A percentile compares a stretch with the other conserved stretches of the same genome.
phyloP scores from a whole-genome alignment of 2,329 filamentous ascomycete genomes.

The Leptographium radiaticola region DNA sequence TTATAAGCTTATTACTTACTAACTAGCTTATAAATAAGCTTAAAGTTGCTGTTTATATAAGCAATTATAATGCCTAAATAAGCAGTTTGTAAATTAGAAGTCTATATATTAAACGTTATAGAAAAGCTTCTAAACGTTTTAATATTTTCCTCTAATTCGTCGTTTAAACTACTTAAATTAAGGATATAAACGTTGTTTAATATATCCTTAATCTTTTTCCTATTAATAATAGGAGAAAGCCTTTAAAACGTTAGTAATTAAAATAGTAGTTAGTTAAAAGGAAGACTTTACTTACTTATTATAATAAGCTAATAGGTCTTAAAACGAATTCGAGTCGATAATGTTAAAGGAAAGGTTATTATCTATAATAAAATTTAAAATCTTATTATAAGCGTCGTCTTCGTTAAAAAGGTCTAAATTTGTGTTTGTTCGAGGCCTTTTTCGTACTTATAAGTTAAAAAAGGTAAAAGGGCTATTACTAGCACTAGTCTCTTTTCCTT shows the following conservation, averaged over 20 bases:
- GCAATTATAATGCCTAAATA: not conserved
- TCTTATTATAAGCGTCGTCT: not conserved
- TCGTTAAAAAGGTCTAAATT: not conserved
- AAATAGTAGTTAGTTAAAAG: not conserved
- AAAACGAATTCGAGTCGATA: not conserved
- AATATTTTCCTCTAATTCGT: too few species aligned
- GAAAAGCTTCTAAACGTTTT: too few species aligned
- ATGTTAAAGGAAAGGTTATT: not conserved
- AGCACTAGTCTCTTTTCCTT: not conserved
- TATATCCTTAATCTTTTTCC: not conserved
- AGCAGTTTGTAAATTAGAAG: not conserved
- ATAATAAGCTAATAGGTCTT: not conserved
- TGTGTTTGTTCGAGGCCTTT: not conserved
- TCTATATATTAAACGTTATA: too few species aligned
- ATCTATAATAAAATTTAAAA: not conserved
- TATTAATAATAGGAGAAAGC: not conserved
- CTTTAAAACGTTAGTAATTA: not conserved
- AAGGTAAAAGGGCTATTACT: not conserved
- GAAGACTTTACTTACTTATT: not conserved
- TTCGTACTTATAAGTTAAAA: not conserved
- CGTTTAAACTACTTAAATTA: not conserved
- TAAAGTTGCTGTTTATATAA: not conserved
- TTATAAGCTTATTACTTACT: not conserved
- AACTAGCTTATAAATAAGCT: not conserved
- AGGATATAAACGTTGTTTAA: not conserved